These are phyloP conservation scores for Solidago caesia DNA, from an alignment of 129 eudicot species.

Conservation along the genomic window DNA sequence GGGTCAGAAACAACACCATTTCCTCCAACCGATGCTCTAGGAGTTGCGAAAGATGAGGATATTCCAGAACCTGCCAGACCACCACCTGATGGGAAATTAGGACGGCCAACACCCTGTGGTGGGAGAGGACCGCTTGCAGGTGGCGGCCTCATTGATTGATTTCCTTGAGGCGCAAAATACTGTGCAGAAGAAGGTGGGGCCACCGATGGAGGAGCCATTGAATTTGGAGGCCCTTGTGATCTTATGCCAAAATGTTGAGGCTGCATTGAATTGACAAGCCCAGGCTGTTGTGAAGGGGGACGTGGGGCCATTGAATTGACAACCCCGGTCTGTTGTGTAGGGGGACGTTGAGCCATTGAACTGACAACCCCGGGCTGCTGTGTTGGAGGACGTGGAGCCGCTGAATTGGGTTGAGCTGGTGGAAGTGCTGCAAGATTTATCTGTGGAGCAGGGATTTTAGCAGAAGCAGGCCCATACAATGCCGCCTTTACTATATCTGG, in stretches of 20 bases:
- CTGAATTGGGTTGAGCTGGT: slow-evolving; percentile 56
- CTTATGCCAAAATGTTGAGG: slow-evolving; percentile 69
- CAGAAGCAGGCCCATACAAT: slow-evolving; percentile 80
- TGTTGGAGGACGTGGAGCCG: slow-evolving; percentile 46
- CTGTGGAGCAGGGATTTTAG: slow-evolving; percentile 89
- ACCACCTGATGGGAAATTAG: slow-evolving; percentile 40
- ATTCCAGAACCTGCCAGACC: slow-evolving; percentile 41
- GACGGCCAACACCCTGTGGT: slow-evolving; percentile 36
- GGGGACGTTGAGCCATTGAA: slow-evolving; percentile 49
- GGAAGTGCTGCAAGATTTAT: slow-evolving; percentile 61
- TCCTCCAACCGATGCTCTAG: slow-evolving; percentile 52
- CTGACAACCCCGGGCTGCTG: slow-evolving; percentile 45
- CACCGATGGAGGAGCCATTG: slow-evolving; percentile 40
- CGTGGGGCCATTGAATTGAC: slow-evolving; percentile 43
- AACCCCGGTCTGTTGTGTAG: slow-evolving; percentile 47
- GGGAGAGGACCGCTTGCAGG: slow-evolving; percentile 55
- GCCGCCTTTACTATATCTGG: slow-evolving; percentile 94
- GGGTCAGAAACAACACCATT: slow-evolving; percentile 49
- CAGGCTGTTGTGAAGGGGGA: slow-evolving; percentile 49
- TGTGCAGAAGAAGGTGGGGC: slow-evolving; percentile 41
- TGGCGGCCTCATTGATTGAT: slow-evolving; percentile 66
- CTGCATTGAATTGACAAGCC: slow-evolving; percentile 35
- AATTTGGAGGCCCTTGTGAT: slow-evolving; percentile 54
- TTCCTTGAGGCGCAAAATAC: slow-evolving; percentile 54
- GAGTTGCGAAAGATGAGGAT: slow-evolving; percentile 34